A percentile compares a stretch with the other conserved stretches of the same genome.
phyloP scores from a whole-genome alignment of 371 early-diverging fungal genomes.

The Rhizopus sp. region DNA sequence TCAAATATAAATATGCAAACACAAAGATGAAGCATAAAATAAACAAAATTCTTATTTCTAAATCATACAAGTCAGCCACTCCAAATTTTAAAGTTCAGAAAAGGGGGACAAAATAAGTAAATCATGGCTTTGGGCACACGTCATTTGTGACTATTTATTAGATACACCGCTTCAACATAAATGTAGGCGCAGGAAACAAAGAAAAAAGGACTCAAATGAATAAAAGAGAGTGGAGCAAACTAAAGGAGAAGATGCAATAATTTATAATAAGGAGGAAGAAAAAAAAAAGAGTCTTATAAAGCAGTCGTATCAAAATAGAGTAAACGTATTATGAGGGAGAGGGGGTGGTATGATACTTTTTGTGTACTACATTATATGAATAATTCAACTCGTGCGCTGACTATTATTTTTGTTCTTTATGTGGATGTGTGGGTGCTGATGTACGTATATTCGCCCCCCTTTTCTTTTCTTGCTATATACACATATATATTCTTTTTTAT shows the following conservation, averaged over 20 bases:
- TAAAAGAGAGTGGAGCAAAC: background rate
- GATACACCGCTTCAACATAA: background rate
- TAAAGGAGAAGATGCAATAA: background rate
- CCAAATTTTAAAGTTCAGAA: no score
- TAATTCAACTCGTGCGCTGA: constrained; percentile 2
- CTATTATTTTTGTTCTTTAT: constrained; percentile 1
- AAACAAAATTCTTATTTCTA: no score
- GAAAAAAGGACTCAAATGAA: no score
- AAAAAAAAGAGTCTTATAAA: background rate
- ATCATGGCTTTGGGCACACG: no score
- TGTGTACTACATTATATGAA: constrained; percentile 8
- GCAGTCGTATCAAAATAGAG: background rate
- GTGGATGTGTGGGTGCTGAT: background rate
- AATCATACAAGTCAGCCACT: no score
- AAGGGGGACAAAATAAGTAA: no score
- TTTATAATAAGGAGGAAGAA: background rate
- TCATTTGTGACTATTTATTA: constrained; percentile 18
- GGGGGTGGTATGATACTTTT: constrained; percentile 13
- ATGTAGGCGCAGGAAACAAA: background rate
- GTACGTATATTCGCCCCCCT: constrained; percentile 13
- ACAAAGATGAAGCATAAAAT: no score
- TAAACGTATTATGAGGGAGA: constrained; percentile 1
- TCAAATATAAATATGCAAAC: no score
- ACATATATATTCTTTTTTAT: background rate
- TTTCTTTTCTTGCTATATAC: constrained; percentile 4